A percentile compares a stretch with the other conserved stretches of the same genome.
Evolutionary conservation across 345 rosid species (phyloP).

Genomic region (Linum usitatissimum): DNA sequence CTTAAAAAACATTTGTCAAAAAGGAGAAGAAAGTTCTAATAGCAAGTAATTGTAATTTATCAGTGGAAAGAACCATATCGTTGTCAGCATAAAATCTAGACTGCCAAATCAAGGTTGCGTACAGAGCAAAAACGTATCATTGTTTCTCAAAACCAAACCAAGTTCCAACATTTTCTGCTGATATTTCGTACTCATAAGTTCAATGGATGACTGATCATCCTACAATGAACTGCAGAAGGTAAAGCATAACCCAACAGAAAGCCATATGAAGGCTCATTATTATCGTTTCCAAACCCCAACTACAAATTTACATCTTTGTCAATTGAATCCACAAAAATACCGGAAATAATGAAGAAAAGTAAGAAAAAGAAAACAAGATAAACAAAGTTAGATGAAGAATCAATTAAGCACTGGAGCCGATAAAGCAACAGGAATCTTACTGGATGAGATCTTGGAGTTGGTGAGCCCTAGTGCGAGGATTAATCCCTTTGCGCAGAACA

Average conservation of each 20-base stretch:
- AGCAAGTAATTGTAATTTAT: neutral
- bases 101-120: neutral
- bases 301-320: too few species aligned
- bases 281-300: too few species aligned
- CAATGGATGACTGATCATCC: neutral
- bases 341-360: neutral
- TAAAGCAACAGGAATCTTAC: conserved; percentile 24
- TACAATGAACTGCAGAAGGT: neutral
- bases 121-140: too few species aligned
- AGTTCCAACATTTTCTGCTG: neutral
- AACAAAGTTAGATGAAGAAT: neutral
- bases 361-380: neutral
- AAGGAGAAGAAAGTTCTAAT: neutral
- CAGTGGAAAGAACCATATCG: neutral
- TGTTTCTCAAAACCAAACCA: too few species aligned
- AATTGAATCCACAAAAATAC: neutral
- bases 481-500: conserved; percentile 87
- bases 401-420: neutral
- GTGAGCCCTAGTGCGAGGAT: conserved; percentile 88
- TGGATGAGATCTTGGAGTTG: conserved; percentile 73
- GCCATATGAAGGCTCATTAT: too few species aligned
- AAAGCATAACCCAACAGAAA: too few species aligned
- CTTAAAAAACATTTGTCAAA: too few species aligned
- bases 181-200: too few species aligned
- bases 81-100: too few species aligned